A percentile compares a stretch with the other conserved stretches of the same genome.
These are phyloP conservation scores for Rhodotorula babjevae DNA, from an alignment of 768 basidiomycete species.

Conservation along the genomic window DNA sequence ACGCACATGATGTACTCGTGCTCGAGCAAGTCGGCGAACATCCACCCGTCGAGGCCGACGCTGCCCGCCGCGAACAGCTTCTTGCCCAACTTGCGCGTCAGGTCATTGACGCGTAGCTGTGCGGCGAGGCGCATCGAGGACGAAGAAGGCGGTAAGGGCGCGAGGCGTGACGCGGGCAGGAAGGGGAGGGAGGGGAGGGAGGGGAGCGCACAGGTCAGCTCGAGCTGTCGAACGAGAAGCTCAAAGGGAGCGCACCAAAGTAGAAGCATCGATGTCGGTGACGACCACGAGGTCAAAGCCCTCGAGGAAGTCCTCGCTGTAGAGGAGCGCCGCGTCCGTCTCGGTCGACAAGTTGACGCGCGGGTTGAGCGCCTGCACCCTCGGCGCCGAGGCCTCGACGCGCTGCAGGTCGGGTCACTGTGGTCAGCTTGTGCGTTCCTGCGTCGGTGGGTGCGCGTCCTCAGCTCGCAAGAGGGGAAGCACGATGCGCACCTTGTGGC, in stretches of 20 bases:
- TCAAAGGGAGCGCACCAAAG: constrained; percentile 26
- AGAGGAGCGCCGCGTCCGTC: constrained; percentile 51
- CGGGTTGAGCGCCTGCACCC: constrained; percentile 86
- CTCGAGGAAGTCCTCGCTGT: constrained; percentile 57
- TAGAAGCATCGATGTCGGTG: constrained; percentile 35
- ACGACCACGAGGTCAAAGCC: constrained; percentile 58
- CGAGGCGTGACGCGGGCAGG: not conserved
- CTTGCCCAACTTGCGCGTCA: constrained; percentile 67
- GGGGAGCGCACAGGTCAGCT: not conserved
- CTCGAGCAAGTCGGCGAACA: constrained; percentile 83
- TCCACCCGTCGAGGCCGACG: constrained; percentile 85
- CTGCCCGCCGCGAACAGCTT: constrained; percentile 89
- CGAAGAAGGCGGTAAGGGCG: not conserved
- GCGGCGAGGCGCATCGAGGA: constrained; percentile 15
- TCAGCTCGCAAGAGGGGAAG: too few species aligned
- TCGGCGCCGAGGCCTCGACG: constrained; percentile 73
- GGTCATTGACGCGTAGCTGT: constrained; percentile 71
- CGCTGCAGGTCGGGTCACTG: constrained; percentile 53
- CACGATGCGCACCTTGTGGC: constrained; percentile 73
- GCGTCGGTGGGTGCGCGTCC: too few species aligned
- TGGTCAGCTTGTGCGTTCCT: not conserved
- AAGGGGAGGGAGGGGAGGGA: not conserved
- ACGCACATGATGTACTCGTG: constrained; percentile 85
- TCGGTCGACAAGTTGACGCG: constrained; percentile 74
- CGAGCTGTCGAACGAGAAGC: not conserved